Conservation (phyloP, 257 asterid species). For the Anisodus acutangulus region DNA sequence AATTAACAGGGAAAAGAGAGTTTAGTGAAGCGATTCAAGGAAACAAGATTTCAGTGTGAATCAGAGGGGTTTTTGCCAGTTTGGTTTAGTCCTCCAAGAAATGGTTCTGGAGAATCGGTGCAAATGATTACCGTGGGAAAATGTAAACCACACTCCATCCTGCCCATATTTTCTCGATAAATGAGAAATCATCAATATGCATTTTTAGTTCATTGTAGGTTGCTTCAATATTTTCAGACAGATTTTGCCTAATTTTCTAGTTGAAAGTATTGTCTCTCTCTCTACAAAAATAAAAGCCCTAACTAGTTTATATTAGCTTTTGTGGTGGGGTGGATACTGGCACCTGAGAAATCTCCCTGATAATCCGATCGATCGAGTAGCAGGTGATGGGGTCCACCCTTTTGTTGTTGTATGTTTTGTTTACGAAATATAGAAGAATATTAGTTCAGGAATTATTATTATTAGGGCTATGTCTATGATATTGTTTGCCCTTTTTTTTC, state of each 20-base stretch:
- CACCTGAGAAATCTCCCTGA: constrained; percentile 44
- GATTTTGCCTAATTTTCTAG: not conserved
- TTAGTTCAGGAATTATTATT: not conserved
- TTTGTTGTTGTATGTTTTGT: not conserved
- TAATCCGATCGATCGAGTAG: not conserved
- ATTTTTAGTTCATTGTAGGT: constrained; percentile 28
- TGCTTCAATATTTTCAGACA: not conserved
- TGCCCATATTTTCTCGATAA: constrained; percentile 24
- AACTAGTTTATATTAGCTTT: not conserved
- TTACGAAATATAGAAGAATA: not conserved
- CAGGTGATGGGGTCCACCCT: constrained; percentile 59
- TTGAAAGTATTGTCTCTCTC: not conserved
- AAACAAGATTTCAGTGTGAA: constrained; percentile 51
- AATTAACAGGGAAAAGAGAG: constrained; percentile 64
- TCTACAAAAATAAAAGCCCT: not conserved
- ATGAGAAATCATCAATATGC: constrained; percentile 26
- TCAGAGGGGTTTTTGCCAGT: constrained; percentile 57
- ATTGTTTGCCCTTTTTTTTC: not conserved
- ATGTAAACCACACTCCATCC: constrained; percentile 28
- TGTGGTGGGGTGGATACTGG: constrained; percentile 51
- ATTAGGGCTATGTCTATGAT: not conserved
- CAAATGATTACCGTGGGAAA: constrained; percentile 44
- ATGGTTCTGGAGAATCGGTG: constrained; percentile 56
- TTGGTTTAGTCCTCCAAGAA: constrained; percentile 55
- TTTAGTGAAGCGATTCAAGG: constrained; percentile 39